Conservation (phyloP, 768 basidiomycete genomes). For the Pisolithus marmoratus region DNA sequence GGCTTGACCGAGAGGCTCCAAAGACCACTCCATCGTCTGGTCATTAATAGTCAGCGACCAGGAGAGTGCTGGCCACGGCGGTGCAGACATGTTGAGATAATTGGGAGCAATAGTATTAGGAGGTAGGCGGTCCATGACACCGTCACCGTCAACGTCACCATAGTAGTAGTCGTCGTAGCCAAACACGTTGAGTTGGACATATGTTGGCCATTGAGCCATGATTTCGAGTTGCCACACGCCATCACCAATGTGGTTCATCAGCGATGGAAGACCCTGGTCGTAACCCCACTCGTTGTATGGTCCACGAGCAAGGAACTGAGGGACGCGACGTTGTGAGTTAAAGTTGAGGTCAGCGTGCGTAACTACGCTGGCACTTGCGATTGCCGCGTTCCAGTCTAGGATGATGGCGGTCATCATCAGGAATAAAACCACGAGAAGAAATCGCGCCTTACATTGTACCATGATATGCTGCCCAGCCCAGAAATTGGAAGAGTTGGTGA, state of each 20-base stretch:
- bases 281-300: constrained; percentile 91
- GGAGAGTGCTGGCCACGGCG: constrained; percentile 80
- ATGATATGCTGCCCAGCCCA: constrained; percentile 85
- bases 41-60: constrained; percentile 86
- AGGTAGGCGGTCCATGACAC: constrained; percentile 83
- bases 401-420: constrained; percentile 1
- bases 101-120: constrained; percentile 84
- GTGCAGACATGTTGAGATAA: constrained; percentile 88
- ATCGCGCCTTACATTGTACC: constrained; percentile 65
- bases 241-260: constrained; percentile 60
- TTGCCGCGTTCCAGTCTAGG: constrained; percentile 72
- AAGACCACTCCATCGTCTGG: constrained; percentile 64
- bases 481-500: constrained; percentile 44
- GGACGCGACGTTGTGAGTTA: constrained; percentile 63
- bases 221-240: constrained; percentile 83
- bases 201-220: constrained; percentile 88
- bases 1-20: constrained; percentile 78
- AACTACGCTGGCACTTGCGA: constrained; percentile 56
- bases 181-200: constrained; percentile 86
- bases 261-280: constrained; percentile 70
- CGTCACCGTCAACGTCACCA: constrained; percentile 84
- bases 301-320: constrained; percentile 83
- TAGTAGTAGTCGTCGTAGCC: constrained; percentile 91
- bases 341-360: constrained; percentile 75
- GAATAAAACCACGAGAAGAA: not conserved